Base-by-base conservation (phyloP, 352 stramenopile species). In the Phytophthora foliorum region DNA sequence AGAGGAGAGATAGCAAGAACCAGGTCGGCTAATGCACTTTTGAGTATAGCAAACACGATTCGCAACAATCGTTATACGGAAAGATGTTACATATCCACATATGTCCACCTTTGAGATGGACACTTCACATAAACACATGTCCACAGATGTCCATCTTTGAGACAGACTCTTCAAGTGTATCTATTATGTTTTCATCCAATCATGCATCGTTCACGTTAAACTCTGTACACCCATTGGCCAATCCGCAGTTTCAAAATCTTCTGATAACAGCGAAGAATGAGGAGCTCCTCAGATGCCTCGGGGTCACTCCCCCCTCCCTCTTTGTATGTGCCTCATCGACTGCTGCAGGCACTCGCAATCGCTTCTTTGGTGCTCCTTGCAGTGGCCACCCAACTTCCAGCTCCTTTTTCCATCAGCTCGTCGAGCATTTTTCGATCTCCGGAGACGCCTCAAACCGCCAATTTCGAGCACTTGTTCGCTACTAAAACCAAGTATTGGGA, bases 401-500 rank as follows among this genome's bases (percentile, higher is more conserved):
- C 31, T 25, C 59, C 34, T 4, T 29, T 68, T 17, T 44, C 41
- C 21, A 19, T 48, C 17, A 29, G 22, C 36, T 25, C 52, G 9
- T 50, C 11, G 27, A 56, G 24, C 42, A 14, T 13, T 14, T 48
- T 59, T 27, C 60, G 31, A 57, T 45, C 44, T 13, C 9, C 45
- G 9, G 25, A 65, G 21, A 21, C 16, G 22, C 13, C 3, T 57
- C 62, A 19, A 46, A 38, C 14, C 2, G 32, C 67, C 32, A 34
- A 39, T 11, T 73, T 75, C 25, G 73, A 75, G 39, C 73, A 70
- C 38, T 73, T 77, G 57, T 88, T 88, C 56, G 80, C 78, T 29
- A 88, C 80, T 9, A 86, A 86, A 60, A 86, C 80, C 6, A 80
- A 67, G 48, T 88, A 88, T 38, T 88, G 80, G 80, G 63, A 88